These are phyloP conservation scores for Blastomyces silverae DNA, from an alignment of 2,329 filamentous ascomycete genomes.

Conservation along the genomic window DNA sequence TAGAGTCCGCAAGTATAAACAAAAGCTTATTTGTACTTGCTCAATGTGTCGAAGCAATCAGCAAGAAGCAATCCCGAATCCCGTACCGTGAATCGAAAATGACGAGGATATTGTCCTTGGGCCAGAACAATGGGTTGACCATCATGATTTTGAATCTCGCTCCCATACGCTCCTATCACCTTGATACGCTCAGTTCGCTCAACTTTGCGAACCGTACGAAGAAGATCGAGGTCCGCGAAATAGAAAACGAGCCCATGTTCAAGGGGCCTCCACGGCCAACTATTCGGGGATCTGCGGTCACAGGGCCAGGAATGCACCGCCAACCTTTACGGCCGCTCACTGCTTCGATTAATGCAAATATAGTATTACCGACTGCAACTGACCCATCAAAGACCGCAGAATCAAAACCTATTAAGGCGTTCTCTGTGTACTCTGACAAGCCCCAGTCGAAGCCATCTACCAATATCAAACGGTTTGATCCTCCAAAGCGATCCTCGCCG, in stretches of 20 bases:
- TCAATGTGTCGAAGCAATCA: conserved; percentile 93
- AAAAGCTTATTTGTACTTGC: conserved; percentile 92
- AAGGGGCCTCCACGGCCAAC: conserved; percentile 61
- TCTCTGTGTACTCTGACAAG: conserved; percentile 79
- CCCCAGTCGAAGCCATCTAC: conserved; percentile 42
- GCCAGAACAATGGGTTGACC: conserved; percentile 90
- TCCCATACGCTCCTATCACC: conserved; percentile 82
- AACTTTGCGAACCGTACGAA: conserved; percentile 95
- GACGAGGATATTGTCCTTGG: conserved; percentile 85
- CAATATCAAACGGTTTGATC: conserved; percentile 28
- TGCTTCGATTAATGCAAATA: conserved; percentile 66
- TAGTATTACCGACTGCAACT: conserved; percentile 48
- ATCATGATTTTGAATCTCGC: conserved; percentile 96
- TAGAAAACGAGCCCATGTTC: conserved; percentile 91
- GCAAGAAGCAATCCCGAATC: conserved; percentile 65
- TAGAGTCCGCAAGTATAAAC: conserved; percentile 97
- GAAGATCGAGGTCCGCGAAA: conserved; percentile 90
- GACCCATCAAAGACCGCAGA: conserved; percentile 50
- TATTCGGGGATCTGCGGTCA: conserved; percentile 33
- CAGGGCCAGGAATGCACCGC: conserved; percentile 47
- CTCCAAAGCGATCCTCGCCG: conserved; percentile 42
- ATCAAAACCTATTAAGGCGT: conserved; percentile 70
- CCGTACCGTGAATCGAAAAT: conserved; percentile 95
- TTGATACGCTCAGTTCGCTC: conserved; percentile 86
- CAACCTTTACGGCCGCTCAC: conserved; percentile 74